These are phyloP conservation scores for Epichloe coenophiala DNA, from an alignment of 2,329 filamentous ascomycete species.

Conservation along the genomic window DNA sequence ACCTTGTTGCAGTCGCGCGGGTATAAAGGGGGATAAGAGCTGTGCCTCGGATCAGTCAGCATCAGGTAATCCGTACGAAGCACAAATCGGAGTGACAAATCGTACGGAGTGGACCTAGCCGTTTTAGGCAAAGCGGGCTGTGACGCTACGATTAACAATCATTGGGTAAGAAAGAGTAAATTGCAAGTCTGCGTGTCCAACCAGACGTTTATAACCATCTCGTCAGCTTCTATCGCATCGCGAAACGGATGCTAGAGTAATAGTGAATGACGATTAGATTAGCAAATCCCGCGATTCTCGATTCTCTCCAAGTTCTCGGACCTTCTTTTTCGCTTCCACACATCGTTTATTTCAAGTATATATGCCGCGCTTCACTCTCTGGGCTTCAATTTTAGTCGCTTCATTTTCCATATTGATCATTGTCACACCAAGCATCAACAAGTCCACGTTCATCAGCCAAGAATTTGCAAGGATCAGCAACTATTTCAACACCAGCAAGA, in stretches of 20 bases:
- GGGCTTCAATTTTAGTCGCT: conserved; percentile 22
- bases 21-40: no score
- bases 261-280: neutral
- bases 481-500: neutral
- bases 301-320: conserved; percentile 3
- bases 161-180: neutral
- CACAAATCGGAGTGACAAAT: neutral
- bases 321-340: conserved; percentile 14
- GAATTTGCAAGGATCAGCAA: conserved; percentile 4
- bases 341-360: conserved; percentile 16
- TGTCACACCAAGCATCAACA: conserved; percentile 9
- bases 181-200: neutral
- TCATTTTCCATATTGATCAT: conserved; percentile 25
- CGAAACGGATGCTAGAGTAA: neutral
- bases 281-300: conserved; percentile 4
- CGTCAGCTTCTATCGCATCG: conserved; percentile 4
- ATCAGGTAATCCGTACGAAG: conserved; percentile 1
- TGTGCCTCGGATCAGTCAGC: neutral
- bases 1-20: no score
- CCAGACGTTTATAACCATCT: conserved; percentile 1
- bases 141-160: conserved; percentile 5
- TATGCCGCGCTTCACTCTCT: conserved; percentile 23
- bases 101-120: neutral
- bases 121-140: neutral
- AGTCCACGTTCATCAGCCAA: conserved; percentile 6